A percentile compares a stretch with the other conserved stretches of the same genome.
These are phyloP conservation scores for Leucocoprinus sp. DNA, from an alignment of 768 basidiomycete species.

Conservation along the genomic window DNA sequence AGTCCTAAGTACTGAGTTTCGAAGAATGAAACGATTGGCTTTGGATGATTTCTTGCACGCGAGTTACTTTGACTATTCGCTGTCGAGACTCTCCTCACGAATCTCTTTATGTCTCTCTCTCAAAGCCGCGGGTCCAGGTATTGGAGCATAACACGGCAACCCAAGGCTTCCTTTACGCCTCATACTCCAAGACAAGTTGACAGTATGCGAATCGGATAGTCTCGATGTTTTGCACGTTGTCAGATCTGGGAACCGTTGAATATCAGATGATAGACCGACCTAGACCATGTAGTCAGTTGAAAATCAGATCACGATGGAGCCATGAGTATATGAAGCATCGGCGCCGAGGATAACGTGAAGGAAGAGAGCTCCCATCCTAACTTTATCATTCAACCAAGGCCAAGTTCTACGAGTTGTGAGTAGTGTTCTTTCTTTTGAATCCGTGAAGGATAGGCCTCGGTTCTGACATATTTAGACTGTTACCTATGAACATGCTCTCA, in stretches of 20 bases:
- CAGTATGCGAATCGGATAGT: background rate
- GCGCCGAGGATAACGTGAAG: background rate
- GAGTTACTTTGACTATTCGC: constrained; percentile 3
- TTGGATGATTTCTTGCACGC: background rate
- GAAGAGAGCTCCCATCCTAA: background rate
- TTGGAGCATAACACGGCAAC: background rate
- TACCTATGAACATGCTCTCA: background rate
- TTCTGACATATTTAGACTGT: background rate
- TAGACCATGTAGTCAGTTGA: background rate
- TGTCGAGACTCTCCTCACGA: constrained; percentile 2
- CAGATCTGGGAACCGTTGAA: background rate
- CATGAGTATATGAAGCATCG: background rate
- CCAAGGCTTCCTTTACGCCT: background rate
- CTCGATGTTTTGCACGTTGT: background rate
- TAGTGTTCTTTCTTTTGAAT: too few species aligned
- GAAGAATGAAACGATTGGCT: background rate
- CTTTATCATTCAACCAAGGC: background rate
- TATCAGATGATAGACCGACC: background rate
- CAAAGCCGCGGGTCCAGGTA: background rate
- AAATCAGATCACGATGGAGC: too few species aligned
- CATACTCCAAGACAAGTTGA: constrained; percentile 4
- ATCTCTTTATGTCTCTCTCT: background rate
- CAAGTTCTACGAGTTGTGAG: too few species aligned
- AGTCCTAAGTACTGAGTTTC: background rate
- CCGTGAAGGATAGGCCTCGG: background rate